Evolutionary conservation across 192 early-diverging fungal genomes (phyloP).

Genomic region (Coemansia sp.): DNA sequence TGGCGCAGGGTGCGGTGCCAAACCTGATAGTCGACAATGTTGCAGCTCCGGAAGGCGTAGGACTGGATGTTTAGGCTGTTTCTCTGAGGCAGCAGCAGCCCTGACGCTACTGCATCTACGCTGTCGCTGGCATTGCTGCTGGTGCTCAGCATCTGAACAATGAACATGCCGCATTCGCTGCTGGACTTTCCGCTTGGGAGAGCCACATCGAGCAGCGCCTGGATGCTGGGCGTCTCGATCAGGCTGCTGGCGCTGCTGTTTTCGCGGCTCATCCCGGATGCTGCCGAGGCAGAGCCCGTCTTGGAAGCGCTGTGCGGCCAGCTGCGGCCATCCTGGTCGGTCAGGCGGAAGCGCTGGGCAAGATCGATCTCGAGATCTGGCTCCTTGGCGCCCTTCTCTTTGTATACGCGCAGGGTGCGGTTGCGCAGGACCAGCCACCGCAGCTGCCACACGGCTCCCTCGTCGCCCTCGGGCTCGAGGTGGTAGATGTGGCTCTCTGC

Average conservation of each 20-base stretch:
- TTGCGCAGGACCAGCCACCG: constrained; percentile 52
- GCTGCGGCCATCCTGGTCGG: constrained; percentile 42
- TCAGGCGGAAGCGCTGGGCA: constrained; percentile 34
- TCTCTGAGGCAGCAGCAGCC: neutral
- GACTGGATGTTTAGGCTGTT: constrained; percentile 9
- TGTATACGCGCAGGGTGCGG: constrained; percentile 39
- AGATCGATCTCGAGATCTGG: constrained; percentile 45
- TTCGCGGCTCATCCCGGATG: constrained; percentile 8
- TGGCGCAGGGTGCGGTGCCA: constrained; percentile 43
- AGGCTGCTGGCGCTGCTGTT: constrained; percentile 6
- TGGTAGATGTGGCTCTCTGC: constrained; percentile 50
- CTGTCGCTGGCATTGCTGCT: constrained; percentile 14
- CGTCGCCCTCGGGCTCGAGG: constrained; percentile 27
- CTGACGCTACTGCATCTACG: constrained; percentile 8
- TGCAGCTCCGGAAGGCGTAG: constrained; percentile 30
- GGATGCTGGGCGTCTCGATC: constrained; percentile 16
- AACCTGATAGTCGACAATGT: constrained; percentile 38
- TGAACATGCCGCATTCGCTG: constrained; percentile 36
- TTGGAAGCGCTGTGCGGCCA: constrained; percentile 39
- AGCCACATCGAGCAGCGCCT: constrained; percentile 17
- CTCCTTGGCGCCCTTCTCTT: constrained; percentile 30
- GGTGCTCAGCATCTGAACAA: constrained; percentile 32
- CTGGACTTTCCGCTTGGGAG: constrained; percentile 8
- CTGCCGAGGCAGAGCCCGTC: neutral
- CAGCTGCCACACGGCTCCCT: constrained; percentile 35